Percentiles rank a stretch among this genome's conserved stretches.
Evolutionary conservation across 441 rosid species (phyloP).

Genomic region (Geranium incanum): DNA sequence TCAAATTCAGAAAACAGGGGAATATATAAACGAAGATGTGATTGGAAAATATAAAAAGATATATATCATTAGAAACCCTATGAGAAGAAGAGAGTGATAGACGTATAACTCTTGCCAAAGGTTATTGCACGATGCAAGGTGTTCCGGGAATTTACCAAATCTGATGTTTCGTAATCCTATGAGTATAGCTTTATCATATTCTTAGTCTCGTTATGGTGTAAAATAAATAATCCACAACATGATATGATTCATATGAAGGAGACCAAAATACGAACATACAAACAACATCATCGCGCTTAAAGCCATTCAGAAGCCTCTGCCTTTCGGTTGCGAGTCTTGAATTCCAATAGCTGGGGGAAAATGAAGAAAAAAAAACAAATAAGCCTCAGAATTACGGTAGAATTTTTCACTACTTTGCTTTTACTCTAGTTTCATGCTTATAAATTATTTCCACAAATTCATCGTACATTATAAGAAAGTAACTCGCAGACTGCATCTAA

Average conservation of each 20-base stretch:
- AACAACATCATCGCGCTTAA: slow-evolving; percentile 58
- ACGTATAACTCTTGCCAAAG: not conserved
- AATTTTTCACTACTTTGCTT: not conserved
- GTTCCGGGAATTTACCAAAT: not conserved
- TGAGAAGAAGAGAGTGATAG: not conserved
- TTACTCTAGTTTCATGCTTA: not conserved
- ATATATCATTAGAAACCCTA: not conserved
- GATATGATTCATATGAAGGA: slow-evolving; percentile 7
- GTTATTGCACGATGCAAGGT: not conserved
- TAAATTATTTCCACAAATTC: not conserved
- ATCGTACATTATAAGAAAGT: not conserved
- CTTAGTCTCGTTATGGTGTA: not conserved
- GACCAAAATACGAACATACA: slow-evolving; percentile 49
- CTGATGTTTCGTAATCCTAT: not conserved
- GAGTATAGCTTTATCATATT: not conserved
- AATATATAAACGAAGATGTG: not conserved
- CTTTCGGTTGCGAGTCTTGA: slow-evolving; percentile 86
- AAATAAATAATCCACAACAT: slow-evolving; percentile 12
- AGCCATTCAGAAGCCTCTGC: slow-evolving; percentile 62
- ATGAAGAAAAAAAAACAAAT: slow-evolving; percentile 13
- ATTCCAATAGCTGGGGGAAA: slow-evolving; percentile 71
- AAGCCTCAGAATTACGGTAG: not conserved
- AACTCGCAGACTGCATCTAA: not conserved
- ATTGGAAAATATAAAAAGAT: not conserved
- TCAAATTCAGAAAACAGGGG: slow-evolving; percentile 13